Evolutionary conservation across 352 stramenopile species (phyloP), one percentile per base, ranked within the genome.

Genomic region (Phytopythium delawarense): DNA sequence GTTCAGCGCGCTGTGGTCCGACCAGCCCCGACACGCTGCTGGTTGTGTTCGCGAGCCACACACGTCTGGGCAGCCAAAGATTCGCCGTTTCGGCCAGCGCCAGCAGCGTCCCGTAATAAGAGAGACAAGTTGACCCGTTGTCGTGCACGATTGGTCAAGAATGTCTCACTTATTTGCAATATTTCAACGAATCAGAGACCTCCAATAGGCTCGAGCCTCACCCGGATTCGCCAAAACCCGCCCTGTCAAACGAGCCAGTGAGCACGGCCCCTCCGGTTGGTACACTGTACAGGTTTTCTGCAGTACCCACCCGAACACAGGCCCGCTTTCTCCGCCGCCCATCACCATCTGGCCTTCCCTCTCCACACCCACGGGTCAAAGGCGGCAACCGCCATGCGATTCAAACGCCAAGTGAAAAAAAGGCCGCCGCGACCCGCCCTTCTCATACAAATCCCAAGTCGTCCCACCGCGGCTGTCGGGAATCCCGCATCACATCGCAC

Each of bases 381-480:
- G 39, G 44, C 20, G 42, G 46, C 46, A 53, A 53, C 46, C 23
- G 46, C 46, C 46, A 21, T 34, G 8, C 45, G 46, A 53, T 53
- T 34, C 46, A 53, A 53, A 53, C 18, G 13, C 12, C 46, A 53
- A 53, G 46, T 53, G 46, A 53, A 35, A 53, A 23, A 53, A 53
- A 53, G 46, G 46, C 28, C 28, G 28, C 28, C 28, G 28, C 25
- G 8, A 34, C 4, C 20, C 28, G 20, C 20, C 32, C 18, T 30
- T 32, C 50, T 12, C 51, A 59, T 59, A 59, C 53, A 59, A 59
- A 59, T 0, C 2, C 32, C 53, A 59, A 59, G 53, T 35, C 51
- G 3, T n/a, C 23, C 13, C 5, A 20, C 28, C 5, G 50, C 28
- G 28, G 21, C 23, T 5, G 25, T 54, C 28, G 48, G 7, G 23